Evolutionary conservation across 805 yeast genomes (phyloP), one percentile per base, ranked within the genome.

Genomic region (Zygoascus flipseniorum): DNA sequence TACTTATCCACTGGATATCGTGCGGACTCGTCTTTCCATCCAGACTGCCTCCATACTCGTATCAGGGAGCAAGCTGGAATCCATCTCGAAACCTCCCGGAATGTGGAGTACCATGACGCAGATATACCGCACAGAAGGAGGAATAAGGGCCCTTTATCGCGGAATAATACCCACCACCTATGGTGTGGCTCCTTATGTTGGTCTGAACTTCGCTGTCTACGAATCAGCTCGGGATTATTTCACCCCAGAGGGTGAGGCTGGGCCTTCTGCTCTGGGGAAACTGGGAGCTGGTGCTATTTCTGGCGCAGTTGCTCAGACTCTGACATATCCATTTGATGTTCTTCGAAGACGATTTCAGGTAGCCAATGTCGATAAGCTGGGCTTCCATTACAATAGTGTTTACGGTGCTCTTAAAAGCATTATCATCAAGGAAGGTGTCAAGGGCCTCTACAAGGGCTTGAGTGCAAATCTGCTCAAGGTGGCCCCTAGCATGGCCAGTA

Each of bases 181-280:
- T 54, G 97, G 98, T 1, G 97, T 93, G 19, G 97, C 96, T 1
- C 97, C 98, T 1, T 93, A 90, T 64, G 97, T 89, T 32, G 96
- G 96, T 3, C 78, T 92, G 51, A 92, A 90, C 69, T 92, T 92
- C 66, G 85, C 96, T 1, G 81, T 89, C 47, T 92, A 90, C 72
- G 98, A 93, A 64, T 81, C 79, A 56, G 64, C 89, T 58, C 80
- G 89, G 57, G 93, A 84, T 55, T 64, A 72, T 51, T 70, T 65
- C 65, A 69, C 72, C 61, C 75, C 60, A 61, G 71, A 59, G 16
- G 68, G 67, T 14, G 52, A 60, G 26, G 57, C 58, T n/a, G 61
- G 53, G 43, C 72, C 64, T 49, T 65, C 69, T 53, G 81, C 84
- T 2, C 58, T 70, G 41, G 79, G 81, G 69, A 85, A 84, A 62